A percentile compares a stretch with the other conserved stretches of the same genome.
Conservation (phyloP, 176 grass and related monocot species). For the Triticum aestivum region IWGSC_CS_RefSeq_v2.1 NC_057813.1:144850301-144850800, state of each 20-base stretch:
- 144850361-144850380: slow-evolving; percentile 87
- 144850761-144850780: slow-evolving; percentile 49
- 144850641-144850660: slow-evolving; percentile 72
- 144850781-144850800: slow-evolving; percentile 93
- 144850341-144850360: slow-evolving; percentile 70
- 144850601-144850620: slow-evolving; percentile 72
- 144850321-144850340: slow-evolving; percentile 71
- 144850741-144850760: slow-evolving; percentile 64
- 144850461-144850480: slow-evolving; percentile 52
- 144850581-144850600: slow-evolving; percentile 54
- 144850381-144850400: slow-evolving; percentile 69
- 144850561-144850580: slow-evolving; percentile 45
- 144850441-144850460: slow-evolving; percentile 36
- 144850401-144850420: slow-evolving; percentile 53
- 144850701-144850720: neutral
- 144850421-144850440: slow-evolving; percentile 44
- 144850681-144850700: neutral
- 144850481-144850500: slow-evolving; percentile 30
- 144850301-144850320: slow-evolving; percentile 45
- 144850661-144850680: slow-evolving; percentile 23
- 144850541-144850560: slow-evolving; percentile 37
- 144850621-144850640: slow-evolving; percentile 61
- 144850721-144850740: slow-evolving; percentile 83
- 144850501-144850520: slow-evolving; percentile 80
- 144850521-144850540: slow-evolving; percentile 71